Evolutionary conservation across 2,329 filamentous ascomycete species (phyloP), one percentile per base, ranked within the genome.

Genomic region (Pestalotiopsis fici): DNA sequence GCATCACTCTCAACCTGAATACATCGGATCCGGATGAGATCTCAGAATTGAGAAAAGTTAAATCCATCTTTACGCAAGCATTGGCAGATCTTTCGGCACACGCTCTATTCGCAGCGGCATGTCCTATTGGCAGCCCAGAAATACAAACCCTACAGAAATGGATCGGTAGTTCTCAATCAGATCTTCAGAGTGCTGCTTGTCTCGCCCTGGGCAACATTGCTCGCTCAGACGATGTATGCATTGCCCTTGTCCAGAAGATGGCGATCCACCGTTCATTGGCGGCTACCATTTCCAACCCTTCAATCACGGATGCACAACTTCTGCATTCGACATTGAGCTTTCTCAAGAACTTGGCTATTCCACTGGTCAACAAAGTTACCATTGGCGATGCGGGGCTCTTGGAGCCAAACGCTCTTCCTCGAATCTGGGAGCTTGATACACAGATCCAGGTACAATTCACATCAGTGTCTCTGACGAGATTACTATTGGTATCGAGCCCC

Each of bases 341-440:
- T 72, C 83, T 90, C 68, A 90, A 90, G 76, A 91, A 91, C 74
- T 84, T 91, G 9, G 86, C 88, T 28, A 87, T 91, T 63, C 87
- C 88, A 0, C 66, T 77, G 0, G 74, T 76, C 28, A 91, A 91
- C 77, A 90, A 89, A 74, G 69, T 80, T 2, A 60, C 78, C 0
- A 79, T 91, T 1, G 85, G 85, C 18, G 76, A 77, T 4, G 75
- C 78, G 3, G 76, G 77, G 0, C 77, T 90, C 2, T 78, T 90
- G 3, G 79, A 82, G 5, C 72, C 78, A 0, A 66, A 71, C 3
- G 77, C 83, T 37, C 79, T 90, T 1, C 87, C 88, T 0, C 82
- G 83, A 1, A 79, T 90, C 63, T 88, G 87, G 83, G 75, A 78
- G 11, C 76, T 87, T 28, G 85, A 88, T 66, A 80, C 82, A 0